Percentiles rank a stretch among this genome's conserved stretches.
Conservation (phyloP, 2,329 filamentous ascomycete species). For the Teratosphaeria zuluensis region DNA sequence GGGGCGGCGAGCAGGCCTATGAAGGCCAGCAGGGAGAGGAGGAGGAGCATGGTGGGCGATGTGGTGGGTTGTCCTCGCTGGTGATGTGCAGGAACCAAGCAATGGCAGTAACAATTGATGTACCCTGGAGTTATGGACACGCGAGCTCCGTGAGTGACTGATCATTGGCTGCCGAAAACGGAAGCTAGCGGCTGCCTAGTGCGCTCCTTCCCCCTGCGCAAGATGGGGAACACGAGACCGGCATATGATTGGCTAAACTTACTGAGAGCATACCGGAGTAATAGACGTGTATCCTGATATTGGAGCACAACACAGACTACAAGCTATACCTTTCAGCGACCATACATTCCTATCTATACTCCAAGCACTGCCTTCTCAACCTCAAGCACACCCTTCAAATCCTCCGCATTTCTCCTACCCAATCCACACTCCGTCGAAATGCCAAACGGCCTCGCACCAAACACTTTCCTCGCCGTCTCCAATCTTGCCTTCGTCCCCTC, state of each 20-base stretch:
- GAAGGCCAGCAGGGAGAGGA: conserved; percentile 19
- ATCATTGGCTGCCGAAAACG: not conserved
- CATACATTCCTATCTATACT: not conserved
- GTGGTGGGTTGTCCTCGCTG: not conserved
- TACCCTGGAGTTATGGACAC: not conserved
- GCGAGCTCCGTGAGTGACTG: not conserved
- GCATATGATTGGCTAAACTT: not conserved
- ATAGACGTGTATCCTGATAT: not conserved
- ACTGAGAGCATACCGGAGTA: too few relatives aligned
- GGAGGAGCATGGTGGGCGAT: conserved; percentile 15
- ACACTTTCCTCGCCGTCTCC: conserved; percentile 19
- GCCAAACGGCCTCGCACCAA: conserved; percentile 21
- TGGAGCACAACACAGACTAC: not conserved
- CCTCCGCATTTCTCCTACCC: conserved; percentile 20
- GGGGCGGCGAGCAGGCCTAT: conserved; percentile 60
- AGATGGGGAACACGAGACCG: not conserved
- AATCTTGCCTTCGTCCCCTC: conserved; percentile 28
- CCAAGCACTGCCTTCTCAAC: not conserved
- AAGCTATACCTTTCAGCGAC: not conserved
- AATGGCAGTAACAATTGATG: not conserved
- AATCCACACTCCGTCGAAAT: conserved; percentile 30
- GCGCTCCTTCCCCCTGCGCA: not conserved
- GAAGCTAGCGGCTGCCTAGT: not conserved
- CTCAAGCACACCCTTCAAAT: conserved; percentile 15
- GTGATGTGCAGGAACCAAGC: not conserved